Evolutionary conservation across 495 filamentous ascomycete species (phyloP).

Genomic region (Xylaria castorea): DNA sequence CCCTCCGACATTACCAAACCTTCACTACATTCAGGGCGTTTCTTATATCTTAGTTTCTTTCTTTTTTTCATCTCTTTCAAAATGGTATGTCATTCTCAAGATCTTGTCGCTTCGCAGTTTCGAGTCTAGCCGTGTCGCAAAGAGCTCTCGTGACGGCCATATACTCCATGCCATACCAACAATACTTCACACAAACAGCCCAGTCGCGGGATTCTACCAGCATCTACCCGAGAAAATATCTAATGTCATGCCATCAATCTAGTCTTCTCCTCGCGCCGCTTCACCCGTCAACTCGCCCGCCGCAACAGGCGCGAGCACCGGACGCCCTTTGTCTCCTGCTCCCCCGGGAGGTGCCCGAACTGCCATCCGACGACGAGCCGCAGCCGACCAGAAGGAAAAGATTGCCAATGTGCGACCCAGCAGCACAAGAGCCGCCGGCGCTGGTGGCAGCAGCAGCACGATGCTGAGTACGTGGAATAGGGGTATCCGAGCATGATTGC

Average conservation of each 20-base stretch:
- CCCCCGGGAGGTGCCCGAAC: constrained; percentile 95
- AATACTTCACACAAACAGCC: neutral
- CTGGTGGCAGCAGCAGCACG: constrained; percentile 93
- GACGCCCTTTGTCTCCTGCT: constrained; percentile 82
- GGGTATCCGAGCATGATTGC: neutral
- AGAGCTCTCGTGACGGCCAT: constrained; percentile 6
- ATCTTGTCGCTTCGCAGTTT: neutral
- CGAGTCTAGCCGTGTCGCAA: constrained; percentile 6
- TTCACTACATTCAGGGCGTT: constrained; percentile 1
- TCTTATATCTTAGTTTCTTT: neutral
- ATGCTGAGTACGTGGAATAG: constrained; percentile 78
- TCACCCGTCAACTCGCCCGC: constrained; percentile 62
- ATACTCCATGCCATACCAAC: neutral
- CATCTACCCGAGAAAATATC: neutral
- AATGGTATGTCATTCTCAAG: constrained; percentile 17
- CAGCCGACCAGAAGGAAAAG: constrained; percentile 94
- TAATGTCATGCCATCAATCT: constrained; percentile 9
- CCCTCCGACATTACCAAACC: neutral
- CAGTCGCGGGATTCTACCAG: neutral
- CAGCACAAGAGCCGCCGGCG: constrained; percentile 90
- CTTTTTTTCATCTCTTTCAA: constrained; percentile 22
- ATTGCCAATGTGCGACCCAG: constrained; percentile 87
- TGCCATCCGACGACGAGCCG: constrained; percentile 89
- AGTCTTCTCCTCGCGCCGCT: constrained; percentile 79
- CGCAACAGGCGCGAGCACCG: constrained; percentile 67